Evolutionary conservation across 2,329 filamentous ascomycete species (phyloP).

Genomic region (Monilinia laxa): DNA sequence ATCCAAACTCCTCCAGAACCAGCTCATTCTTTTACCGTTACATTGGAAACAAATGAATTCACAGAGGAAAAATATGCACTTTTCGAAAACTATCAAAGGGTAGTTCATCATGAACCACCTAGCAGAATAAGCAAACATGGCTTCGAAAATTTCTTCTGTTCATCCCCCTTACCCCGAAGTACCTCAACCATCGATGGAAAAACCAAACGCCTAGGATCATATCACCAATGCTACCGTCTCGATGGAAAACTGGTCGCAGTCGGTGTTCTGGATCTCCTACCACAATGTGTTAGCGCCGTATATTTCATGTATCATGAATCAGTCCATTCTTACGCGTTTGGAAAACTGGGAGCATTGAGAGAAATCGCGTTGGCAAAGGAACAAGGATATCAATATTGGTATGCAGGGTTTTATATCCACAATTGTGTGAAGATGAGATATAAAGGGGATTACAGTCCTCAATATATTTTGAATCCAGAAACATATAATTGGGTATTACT

Average conservation of each 20-base stretch:
- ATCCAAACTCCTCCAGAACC: conserved; percentile 58
- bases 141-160: conserved; percentile 73
- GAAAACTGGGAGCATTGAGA: conserved; percentile 72
- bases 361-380: conserved; percentile 72
- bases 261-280: conserved; percentile 73
- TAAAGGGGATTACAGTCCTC: conserved; percentile 76
- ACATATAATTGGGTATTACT: conserved; percentile 62
- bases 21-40: conserved; percentile 66
- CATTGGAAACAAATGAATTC: conserved; percentile 67
- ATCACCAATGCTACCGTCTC: conserved; percentile 78
- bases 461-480: conserved; percentile 71
- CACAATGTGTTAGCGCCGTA: conserved; percentile 74
- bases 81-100: conserved; percentile 71
- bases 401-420: conserved; percentile 80
- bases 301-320: conserved; percentile 82
- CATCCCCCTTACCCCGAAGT: conserved; percentile 57
- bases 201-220: conserved; percentile 64
- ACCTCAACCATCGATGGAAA: conserved; percentile 52
- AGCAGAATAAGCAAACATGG: conserved; percentile 57
- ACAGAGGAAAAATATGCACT: conserved; percentile 74
- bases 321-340: conserved; percentile 66
- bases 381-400: conserved; percentile 74
- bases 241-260: conserved; percentile 75
- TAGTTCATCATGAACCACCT: conserved; percentile 68
- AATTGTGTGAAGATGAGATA: conserved; percentile 80